A percentile compares a stretch with the other conserved stretches of the same genome.
phyloP scores from a whole-genome alignment of 345 rosid genomes.

The Sapria himalayana region DNA sequence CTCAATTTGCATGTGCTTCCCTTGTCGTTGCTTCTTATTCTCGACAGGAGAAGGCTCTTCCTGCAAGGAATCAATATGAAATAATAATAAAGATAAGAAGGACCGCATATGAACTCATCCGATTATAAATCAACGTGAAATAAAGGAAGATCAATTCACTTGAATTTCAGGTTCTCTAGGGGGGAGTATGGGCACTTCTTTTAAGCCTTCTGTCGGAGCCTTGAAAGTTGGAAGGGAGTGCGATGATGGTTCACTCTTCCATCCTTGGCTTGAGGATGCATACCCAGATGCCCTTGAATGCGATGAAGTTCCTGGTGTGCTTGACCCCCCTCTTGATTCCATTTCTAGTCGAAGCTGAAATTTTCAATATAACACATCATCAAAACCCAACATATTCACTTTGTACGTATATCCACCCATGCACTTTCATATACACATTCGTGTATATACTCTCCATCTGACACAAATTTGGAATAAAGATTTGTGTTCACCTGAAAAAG shows the following conservation, averaged over 20 bases:
- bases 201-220: conserved; percentile 12
- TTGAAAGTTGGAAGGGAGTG: conserved; percentile 23
- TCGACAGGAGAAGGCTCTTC: conserved; percentile 2
- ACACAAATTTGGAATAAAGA: too few species aligned
- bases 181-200: conserved; percentile 8
- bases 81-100: not conserved
- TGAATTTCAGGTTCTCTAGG: conserved; percentile 10
- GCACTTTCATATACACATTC: too few species aligned
- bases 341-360: conserved; percentile 43
- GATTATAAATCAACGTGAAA: not conserved
- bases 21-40: conserved; percentile 7
- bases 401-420: too few species aligned
- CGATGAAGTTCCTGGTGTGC: conserved; percentile 25
- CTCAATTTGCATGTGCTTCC: conserved; percentile 7
- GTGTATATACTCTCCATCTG: too few species aligned
- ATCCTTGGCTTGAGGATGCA: conserved; percentile 33
- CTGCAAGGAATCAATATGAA: conserved; percentile 2
- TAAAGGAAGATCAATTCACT: conserved; percentile 9
- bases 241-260: conserved; percentile 17
- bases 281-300: conserved; percentile 20
- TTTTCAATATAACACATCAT: too few species aligned
- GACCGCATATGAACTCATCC: not conserved
- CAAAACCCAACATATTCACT: too few species aligned
- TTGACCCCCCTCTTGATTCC: conserved; percentile 50
- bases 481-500: conserved; percentile 36